Conservation (phyloP, 768 basidiomycete genomes). For the Glaciozyma martinii region DNA sequence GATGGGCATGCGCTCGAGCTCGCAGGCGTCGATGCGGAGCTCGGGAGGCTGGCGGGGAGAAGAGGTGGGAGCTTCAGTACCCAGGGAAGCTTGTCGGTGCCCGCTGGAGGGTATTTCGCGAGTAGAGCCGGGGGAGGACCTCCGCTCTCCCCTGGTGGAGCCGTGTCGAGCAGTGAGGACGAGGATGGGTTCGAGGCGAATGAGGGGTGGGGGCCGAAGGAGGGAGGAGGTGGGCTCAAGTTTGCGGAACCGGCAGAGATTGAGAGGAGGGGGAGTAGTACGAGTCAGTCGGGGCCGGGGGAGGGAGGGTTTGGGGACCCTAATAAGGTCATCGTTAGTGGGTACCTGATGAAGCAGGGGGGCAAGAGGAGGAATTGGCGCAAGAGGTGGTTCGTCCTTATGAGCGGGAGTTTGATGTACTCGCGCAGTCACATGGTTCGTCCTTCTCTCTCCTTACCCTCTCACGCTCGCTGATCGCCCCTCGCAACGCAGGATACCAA, state of each 20-base stretch:
- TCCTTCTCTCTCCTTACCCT: background rate
- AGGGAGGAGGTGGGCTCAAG: background rate
- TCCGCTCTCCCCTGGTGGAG: background rate
- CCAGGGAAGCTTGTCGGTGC: background rate
- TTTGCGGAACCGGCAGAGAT: background rate
- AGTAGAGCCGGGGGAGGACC: background rate
- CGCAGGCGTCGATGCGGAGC: background rate
- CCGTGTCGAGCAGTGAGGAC: conserved; percentile 8
- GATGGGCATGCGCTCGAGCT: background rate
- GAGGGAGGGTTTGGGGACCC: conserved; percentile 45
- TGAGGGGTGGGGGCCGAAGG: conserved; percentile 2
- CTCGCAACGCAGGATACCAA: conserved; percentile 64
- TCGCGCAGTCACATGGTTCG: conserved; percentile 89
- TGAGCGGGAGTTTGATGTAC: conserved; percentile 76
- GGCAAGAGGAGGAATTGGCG: conserved; percentile 91
- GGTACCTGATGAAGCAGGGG: conserved; percentile 95
- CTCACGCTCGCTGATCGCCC: conserved; percentile 2
- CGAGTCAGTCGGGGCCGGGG: background rate
- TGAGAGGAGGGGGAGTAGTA: background rate
- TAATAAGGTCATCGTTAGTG: conserved; percentile 71
- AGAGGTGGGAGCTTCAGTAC: no score
- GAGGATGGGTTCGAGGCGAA: conserved; percentile 27
- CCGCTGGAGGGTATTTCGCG: background rate
- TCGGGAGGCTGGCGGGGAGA: background rate
- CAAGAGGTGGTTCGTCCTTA: conserved; percentile 95